Percentiles rank a stretch among this genome's conserved stretches.
These are phyloP conservation scores for Posidonia australis DNA, from an alignment of 106 monocot genomes.

Conservation along the genomic window DNA sequence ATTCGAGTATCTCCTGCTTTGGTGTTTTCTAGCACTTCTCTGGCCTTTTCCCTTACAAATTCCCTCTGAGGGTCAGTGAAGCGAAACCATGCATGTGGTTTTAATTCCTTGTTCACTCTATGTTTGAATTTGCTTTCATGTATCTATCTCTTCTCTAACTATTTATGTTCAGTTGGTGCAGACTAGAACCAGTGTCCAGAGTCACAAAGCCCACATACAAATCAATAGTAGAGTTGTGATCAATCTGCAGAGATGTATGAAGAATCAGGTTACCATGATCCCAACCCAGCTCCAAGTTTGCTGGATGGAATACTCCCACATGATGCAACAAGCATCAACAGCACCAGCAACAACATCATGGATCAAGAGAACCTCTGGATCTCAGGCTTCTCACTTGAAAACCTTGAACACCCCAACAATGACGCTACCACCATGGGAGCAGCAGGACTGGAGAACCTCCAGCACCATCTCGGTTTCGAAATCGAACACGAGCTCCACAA, in stretches of 20 bases:
- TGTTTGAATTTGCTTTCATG: no score
- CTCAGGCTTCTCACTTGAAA: slow-evolving; percentile 25
- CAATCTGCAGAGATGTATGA: slow-evolving; percentile 33
- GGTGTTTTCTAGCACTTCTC: neutral
- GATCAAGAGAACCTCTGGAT: neutral
- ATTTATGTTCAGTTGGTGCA: no score
- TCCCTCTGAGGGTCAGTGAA: no score
- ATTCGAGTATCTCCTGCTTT: neutral
- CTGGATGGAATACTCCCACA: slow-evolving; percentile 23
- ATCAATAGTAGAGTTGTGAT: neutral
- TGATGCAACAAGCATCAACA: slow-evolving; percentile 14
- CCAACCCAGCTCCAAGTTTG: slow-evolving; percentile 11
- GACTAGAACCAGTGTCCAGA: no score
- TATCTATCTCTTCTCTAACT: no score
- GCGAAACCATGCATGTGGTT: no score
- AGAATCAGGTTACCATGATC: slow-evolving; percentile 27
- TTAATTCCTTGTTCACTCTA: no score
- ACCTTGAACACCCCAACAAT: slow-evolving; percentile 15
- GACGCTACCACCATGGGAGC: slow-evolving; percentile 4
- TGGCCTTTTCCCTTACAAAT: no score
- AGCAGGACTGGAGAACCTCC: slow-evolving; percentile 10
- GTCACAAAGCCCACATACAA: no score
- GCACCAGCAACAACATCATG: neutral
- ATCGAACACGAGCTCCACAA: slow-evolving; percentile 28
- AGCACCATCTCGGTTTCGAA: slow-evolving; percentile 21